Evolutionary conservation across 225 moss, liverwort and hornwort species (phyloP), one percentile per base, ranked within the genome.

Genomic region (Polytrichum formosum): DNA sequence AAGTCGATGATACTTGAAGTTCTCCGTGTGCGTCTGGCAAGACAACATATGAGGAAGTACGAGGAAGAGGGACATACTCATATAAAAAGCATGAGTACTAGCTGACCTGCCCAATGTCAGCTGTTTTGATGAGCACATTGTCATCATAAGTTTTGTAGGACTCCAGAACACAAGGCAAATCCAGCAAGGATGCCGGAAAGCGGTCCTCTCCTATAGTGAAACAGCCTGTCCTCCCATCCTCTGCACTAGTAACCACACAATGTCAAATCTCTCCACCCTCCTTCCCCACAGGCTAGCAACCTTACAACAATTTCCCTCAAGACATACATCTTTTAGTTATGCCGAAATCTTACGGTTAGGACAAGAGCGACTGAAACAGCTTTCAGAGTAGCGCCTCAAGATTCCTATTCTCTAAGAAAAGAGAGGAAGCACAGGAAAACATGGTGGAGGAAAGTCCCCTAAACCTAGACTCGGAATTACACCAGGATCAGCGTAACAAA

Each of bases 81-180:
- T 37, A 10, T 16, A 46, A 3, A 35, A 46, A 46, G 13, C 46
- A 3, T 46, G 13, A 4, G 13, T 9, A 16, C 46, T 46, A 46
- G 13, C 46, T 46, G 13, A 96, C 95, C 95, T 96, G 98, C 71
- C 98, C 98, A 68, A 98, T 83, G 79, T 98, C 92, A 35, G 98
- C 92, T 27, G 94, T 92, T 74, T 98, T 94, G 81, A 98, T 94
- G 21, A 98, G 98, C 61, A 98, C 92, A 78, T 91, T 98, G 78
- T 94, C 92, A 72, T 98, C 98, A 61, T 98, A 98, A 25, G 98
- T 98, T 80, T 98, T 98, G 78, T 87, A 98, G 0, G 98, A 94
- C 64, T 98, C 98, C 72, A 98, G 65, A 17, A 94, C 98, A 71
- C 91, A 90, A 53, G 98, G 98, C 76, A 98, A 79, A 81, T 98